Evolutionary conservation across 2,329 filamentous ascomycete species (phyloP).

Genomic region (Nannizziopsis barbatae): DNA sequence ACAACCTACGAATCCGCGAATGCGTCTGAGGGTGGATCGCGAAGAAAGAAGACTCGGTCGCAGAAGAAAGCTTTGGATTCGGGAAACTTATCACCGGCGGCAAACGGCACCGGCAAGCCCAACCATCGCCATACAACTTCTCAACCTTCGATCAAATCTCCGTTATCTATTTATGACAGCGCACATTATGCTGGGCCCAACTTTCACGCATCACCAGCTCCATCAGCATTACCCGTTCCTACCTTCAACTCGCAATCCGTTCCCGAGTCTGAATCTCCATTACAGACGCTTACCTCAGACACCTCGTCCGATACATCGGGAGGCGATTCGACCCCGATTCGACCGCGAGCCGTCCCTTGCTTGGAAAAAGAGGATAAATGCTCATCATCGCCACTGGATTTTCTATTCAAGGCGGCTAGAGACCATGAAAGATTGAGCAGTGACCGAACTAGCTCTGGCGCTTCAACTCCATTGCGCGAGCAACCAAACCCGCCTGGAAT

Average conservation of each 20-base stretch:
- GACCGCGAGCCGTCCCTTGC: constrained; percentile 30
- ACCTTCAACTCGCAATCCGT: constrained; percentile 73
- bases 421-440: constrained; percentile 50
- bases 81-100: constrained; percentile 20
- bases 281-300: constrained; percentile 30
- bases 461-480: constrained; percentile 44
- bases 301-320: constrained; percentile 28
- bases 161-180: constrained; percentile 31
- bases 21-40: constrained; percentile 21
- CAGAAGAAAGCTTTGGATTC: constrained; percentile 27
- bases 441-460: constrained; percentile 32
- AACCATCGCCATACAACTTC: constrained; percentile 27
- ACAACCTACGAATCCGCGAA: constrained; percentile 23
- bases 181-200: constrained; percentile 72
- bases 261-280: constrained; percentile 46
- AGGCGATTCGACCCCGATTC: constrained; percentile 35
- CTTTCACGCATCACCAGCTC: constrained; percentile 88
- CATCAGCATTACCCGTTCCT: constrained; percentile 79
- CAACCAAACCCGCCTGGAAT: constrained; percentile 24
- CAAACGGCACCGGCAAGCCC: constrained; percentile 10
- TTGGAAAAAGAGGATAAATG: constrained; percentile 30
- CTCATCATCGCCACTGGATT: constrained; percentile 66
- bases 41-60: constrained; percentile 29
- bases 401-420: constrained; percentile 80
- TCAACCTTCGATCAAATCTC: constrained; percentile 35